Evolutionary conservation across 257 asterid species (phyloP), one percentile per base, ranked within the genome.

Genomic region (Fraxinus excelsior): DNA sequence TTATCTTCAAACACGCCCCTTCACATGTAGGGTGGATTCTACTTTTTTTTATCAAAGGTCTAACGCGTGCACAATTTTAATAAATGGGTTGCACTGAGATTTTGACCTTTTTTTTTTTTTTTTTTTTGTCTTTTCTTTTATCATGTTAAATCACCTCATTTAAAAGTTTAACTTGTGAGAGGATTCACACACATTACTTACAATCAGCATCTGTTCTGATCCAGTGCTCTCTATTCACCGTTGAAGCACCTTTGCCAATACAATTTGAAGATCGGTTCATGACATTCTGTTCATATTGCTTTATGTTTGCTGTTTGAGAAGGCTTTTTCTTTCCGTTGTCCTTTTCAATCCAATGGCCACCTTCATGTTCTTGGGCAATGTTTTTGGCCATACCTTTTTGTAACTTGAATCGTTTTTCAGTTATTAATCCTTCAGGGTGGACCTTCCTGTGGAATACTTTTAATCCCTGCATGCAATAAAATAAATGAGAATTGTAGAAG

Each of bases 191-290:
- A 23, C 28, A 58, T 21, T 67, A 80, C 89, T 85, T 85, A 85
- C 89, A 85, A 44, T 85, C 81, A 29, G 72, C 77, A 71, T 85
- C 87, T 35, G 87, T 78, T 71, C 74, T 81, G 76, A 83, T 85
- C 89, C 89, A 85, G 79, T 74, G 85, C 82, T 83, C 89, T 34
- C 75, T 74, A 29, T 76, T 80, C 23, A 58, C 72, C 19, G 23
- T 29, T 73, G 58, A 56, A 21, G 62, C 18, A 32, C 21, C 64
- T 37, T 35, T 44, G 53, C 67, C 49, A 18, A 58, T 42, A 49
- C 44, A 16, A 28, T 58, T 42, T 7, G 79, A 29, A 76, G 70
- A 67, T 70, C 19, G 60, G 26, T 42, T 44, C 8, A 70, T 31
- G 77, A 44, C 71, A 71, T 16, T 78, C 16, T 31, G 51, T 72